These are phyloP conservation scores for Amphichorda felina DNA, from an alignment of 2,329 filamentous ascomycete species.

Conservation along the genomic window DNA sequence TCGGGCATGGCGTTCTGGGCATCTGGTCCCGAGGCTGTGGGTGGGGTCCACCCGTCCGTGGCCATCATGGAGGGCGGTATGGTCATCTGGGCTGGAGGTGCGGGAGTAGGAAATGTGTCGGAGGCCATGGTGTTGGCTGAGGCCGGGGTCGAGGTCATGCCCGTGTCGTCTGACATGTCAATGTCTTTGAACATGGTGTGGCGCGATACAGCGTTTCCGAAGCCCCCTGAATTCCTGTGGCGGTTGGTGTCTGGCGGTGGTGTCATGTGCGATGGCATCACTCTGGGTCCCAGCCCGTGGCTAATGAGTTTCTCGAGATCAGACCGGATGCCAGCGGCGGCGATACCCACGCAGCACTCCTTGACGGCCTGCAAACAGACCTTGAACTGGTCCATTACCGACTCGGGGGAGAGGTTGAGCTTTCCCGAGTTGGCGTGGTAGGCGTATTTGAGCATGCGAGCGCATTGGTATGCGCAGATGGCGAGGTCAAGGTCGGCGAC, in stretches of 20 bases:
- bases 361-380: constrained; percentile 38
- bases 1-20: constrained; percentile 1
- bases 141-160: constrained; percentile 1
- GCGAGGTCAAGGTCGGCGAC: constrained; percentile 43
- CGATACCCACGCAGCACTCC: constrained; percentile 37
- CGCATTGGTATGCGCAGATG: constrained; percentile 43
- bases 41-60: not conserved
- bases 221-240: constrained; percentile 1
- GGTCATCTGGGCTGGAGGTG: constrained; percentile 1
- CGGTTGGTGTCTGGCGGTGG: constrained; percentile 3
- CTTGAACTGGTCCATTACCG: constrained; percentile 35
- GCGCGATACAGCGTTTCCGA: not conserved
- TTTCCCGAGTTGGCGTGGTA: constrained; percentile 31
- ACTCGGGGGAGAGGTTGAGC: constrained; percentile 29
- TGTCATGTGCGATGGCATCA: constrained; percentile 7
- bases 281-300: constrained; percentile 23
- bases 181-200: constrained; percentile 1
- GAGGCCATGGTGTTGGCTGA: constrained; percentile 1
- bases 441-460: constrained; percentile 38
- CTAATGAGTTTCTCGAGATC: constrained; percentile 40
- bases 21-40: not conserved
- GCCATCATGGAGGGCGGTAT: not conserved
- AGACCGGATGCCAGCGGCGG: constrained; percentile 30
- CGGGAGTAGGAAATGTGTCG: not conserved
- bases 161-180: constrained; percentile 8